phyloP scores from a whole-genome alignment of 106 monocot genomes.

The Acorus calamus region DNA sequence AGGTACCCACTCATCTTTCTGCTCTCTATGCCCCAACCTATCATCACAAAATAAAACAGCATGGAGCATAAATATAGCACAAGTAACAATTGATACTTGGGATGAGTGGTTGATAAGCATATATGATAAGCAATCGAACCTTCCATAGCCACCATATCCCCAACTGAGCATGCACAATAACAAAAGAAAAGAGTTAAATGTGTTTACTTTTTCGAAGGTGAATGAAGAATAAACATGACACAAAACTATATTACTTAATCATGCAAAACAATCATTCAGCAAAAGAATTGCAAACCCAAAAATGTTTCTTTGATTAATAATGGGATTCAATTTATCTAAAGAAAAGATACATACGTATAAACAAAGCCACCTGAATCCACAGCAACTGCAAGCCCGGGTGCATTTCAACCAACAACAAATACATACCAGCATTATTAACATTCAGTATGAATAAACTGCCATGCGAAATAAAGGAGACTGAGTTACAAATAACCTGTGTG shows the following conservation, averaged over 20 bases:
- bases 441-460: not conserved
- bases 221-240: not conserved
- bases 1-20: conserved; percentile 92
- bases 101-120: not conserved
- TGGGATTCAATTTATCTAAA: too few relatives aligned
- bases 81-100: not conserved
- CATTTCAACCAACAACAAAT: not conserved
- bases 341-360: conserved; percentile 70
- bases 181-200: conserved; percentile 3
- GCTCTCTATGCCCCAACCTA: conserved; percentile 94
- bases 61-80: not conserved
- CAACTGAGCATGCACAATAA: conserved; percentile 46
- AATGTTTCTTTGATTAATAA: too few relatives aligned
- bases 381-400: conserved; percentile 48
- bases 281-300: not conserved
- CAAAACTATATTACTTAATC: not conserved
- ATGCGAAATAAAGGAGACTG: not conserved
- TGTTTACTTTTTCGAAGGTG: not conserved
- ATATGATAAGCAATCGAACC: conserved; percentile 24
- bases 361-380: conserved; percentile 87
- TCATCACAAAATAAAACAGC: not conserved
- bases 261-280: not conserved
- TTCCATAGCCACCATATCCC: conserved; percentile 99
- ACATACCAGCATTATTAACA: not conserved
- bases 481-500: conserved; percentile 66